Conservation (phyloP, 495 filamentous ascomycete genomes). For the Pyrenopolyporus hunteri region DNA sequence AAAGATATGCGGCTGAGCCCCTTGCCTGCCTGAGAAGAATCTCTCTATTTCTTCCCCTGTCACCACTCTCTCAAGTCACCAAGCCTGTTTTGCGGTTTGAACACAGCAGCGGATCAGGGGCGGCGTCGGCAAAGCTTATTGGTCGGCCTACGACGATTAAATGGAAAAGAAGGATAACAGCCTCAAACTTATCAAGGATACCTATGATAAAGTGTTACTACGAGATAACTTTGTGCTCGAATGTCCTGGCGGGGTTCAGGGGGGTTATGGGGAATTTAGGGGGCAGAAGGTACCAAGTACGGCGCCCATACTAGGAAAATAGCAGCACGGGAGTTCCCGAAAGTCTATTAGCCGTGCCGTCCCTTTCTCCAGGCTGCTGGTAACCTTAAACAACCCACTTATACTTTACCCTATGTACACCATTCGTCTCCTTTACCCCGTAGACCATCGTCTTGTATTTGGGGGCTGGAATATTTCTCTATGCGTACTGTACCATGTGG, state of each 20-base stretch:
- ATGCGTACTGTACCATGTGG: constrained; percentile 17
- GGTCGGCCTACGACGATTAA: constrained; percentile 27
- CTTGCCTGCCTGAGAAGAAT: constrained; percentile 8
- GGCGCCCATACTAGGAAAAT: no score
- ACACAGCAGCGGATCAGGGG: constrained; percentile 1
- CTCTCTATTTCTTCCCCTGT: not conserved
- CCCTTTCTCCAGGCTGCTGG: constrained; percentile 20
- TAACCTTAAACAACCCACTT: no score
- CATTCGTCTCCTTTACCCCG: constrained; percentile 5
- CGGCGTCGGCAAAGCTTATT: constrained; percentile 15
- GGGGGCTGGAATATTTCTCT: constrained; percentile 23
- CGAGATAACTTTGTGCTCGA: no score
- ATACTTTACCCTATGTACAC: constrained; percentile 9
- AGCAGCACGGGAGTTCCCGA: constrained; percentile 26
- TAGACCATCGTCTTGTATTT: constrained; percentile 7
- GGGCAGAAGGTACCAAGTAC: no score
- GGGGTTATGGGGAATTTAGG: no score
- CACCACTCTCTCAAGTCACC: not conserved
- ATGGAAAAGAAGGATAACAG: not conserved
- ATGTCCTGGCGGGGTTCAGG: no score
- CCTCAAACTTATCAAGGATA: no score
- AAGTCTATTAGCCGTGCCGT: constrained; percentile 18
- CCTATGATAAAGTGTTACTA: no score
- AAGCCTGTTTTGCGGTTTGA: constrained; percentile 2
- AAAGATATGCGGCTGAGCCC: constrained; percentile 28